Base-by-base conservation (phyloP, 345 rosid species). In the Pelargonium nanum region DNA sequence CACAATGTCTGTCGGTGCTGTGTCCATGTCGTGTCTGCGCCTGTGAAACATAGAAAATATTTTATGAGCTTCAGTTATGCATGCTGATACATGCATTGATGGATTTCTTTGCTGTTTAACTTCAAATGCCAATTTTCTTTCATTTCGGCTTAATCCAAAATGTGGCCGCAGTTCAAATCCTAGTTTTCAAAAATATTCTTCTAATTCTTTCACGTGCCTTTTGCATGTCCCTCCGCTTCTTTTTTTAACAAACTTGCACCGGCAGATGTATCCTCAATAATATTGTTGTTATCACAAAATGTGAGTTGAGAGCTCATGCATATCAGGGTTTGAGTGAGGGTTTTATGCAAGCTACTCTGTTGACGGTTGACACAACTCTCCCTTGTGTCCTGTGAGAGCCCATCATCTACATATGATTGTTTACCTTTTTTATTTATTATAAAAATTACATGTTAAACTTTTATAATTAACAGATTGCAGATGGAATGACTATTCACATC, bases 401-500 rank as follows among this genome's bases (percentile, higher is more conserved):
- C 16, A 40, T 40, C 15, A 12, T 40, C 48, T 10, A 12, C 15
- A 8, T 40, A 40, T 17, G 15, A 40, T 9, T 40, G 9, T 40
- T 2, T 40, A 17, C 16, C 40, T 12, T 40, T 40, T 40, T 40
- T 40, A 15, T 40, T 6, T 40, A 15, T 40, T n/a, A n/a, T n/a
- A n/a, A 40, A 40, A 6, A 6, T 40, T 34, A 12, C 48, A 40
- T 40, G 10, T 40, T 40, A 17, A 40, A 9, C 16, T 40, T 40
- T 7, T 40, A 40, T 17, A 15, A 63, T 68, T 63, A 58, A 76
- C 87, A 93, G 99, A 86, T 93, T 77, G 97, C 99, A 72, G 99
- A 93, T 81, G 99, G 99, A 70, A 93, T 93, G 99, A 87, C 95
- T 26, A 57, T 93, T 72, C 87, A 83, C 75, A 85, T 93, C 68